Evolutionary conservation across 331 rosid genomes (phyloP), one percentile per base, ranked within the genome.

Genomic region (Quercus tomentella): DNA sequence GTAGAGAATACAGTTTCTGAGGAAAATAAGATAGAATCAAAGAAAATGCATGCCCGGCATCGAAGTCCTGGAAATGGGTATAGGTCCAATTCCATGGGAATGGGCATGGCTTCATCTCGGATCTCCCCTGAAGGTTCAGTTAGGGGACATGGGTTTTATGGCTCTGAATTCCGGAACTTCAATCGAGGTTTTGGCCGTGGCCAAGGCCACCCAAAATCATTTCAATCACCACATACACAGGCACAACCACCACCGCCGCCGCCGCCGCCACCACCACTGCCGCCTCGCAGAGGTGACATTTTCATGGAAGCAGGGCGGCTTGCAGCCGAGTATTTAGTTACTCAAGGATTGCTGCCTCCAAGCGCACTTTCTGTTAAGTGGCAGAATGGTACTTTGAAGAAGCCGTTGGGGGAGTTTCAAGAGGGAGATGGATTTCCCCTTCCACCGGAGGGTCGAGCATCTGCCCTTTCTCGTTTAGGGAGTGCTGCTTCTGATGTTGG

Each of bases 251-350:
- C 82, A 2, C 82, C 83, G 1, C 83, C 86, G 1, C 81, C 80
- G 17, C 82, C 80, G 2, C 55, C 55, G 2, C 55, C 55, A 65
- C 69, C 82, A 2, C 82, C 83, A 3, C 85, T 82, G 7, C 81
- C 80, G 14, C 82, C 80, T 16, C 89, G 85, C n/a, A 85, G 81
- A 45, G 84, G 84, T 3, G 97, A 95, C 5, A 65, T 95, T 65
- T 95, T 95, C 22, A 73, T 90, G 66, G 99, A 95, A 84, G 99
- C 99, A 0, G 99, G 99, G 10, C 91, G 97, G 6, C 88, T 95
- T 8, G 99, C 99, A 2, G 96, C 98, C 0, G 97, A 95, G 88
- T 95, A 95, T 80, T 79, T 95, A 73, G 98, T 90, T 30, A 89
- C 91, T 17, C 93, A 95, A 86, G 99, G 99, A 16, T 43, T 91